Base-by-base conservation (phyloP, 805 yeast genomes). In the Kodamaea kaohsiungensis region DNA sequence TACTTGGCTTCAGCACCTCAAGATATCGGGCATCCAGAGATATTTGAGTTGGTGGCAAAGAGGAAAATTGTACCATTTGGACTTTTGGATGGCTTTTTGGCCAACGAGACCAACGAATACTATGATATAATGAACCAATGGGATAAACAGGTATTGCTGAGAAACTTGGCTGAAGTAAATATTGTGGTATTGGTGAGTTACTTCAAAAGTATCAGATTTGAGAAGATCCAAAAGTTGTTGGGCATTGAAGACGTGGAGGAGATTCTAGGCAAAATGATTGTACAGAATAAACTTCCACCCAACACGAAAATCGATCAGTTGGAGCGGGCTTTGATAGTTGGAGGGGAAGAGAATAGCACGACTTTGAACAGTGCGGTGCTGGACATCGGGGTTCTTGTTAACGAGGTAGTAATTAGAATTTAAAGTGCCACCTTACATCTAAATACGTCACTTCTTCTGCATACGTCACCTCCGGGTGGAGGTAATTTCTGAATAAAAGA, bases 261-360 rank as follows among this genome's bases (percentile, higher is more conserved):
- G 17, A 49, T 71, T 30, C 56, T 75, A 5, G 59, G 63, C 38
- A 61, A 60, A n/a, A 75, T 76, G 79, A 72, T 76, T 45, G 59
- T 65, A 17, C 57, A 56, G 16, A 65, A 68, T 46, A 73, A 73
- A 54, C 61, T 76, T 15, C 70, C 71, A 1, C 43, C 53, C 9
- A 61, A 61, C 12, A 64, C 73, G 6, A 63, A 59, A 46, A 67
- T 76, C 22, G 76, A 76, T 63, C 79, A 75, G 56, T 43, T 66
- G 12, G 54, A 62, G 7, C 58, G 58, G 6, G 38, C 64, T 6
- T 56, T 76, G 39, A 53, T 59, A 3, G 71, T 74, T 54, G 64
- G 64, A 7, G 61, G 53, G 8, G 57, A 55, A 35, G 51, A 52
- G 2, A 55, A 46, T n/a, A 17, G 38, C 25, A 45, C 35, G n/a